Base-by-base conservation (phyloP, 192 early-diverging fungal genomes). In the Backusella mclennaniae region DNA sequence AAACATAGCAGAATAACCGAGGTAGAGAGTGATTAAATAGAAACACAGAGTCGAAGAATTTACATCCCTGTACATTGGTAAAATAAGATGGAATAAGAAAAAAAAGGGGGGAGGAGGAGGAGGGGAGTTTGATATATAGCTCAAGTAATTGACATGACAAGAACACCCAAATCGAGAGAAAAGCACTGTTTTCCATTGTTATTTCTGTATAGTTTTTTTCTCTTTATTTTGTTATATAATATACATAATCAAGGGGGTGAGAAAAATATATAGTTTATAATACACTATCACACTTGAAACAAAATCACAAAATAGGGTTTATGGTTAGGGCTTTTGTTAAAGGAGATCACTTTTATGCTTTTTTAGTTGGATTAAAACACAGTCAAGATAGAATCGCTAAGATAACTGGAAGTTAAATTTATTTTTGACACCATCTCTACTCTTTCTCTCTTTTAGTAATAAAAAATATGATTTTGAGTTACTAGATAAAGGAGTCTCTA, bases 101-200 rank as follows among this genome's bases (percentile, higher is more conserved):
- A 14, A 12, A 63, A 29, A 59, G 23, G 7, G 52, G n/a, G n/a
- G 52, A 21, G 52, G 19, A 26, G 26, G 26, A 26, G 1, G 4
- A 52, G 11, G 23, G 17, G 6, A 21, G 21, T 59, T 69, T 69
- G 35, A 12, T 12, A 39, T 39, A 39, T 39, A 39, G 38, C 38
- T 8, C 38, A 69, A 69, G n/a, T 38, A 35, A 69, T 69, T 38
- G 35, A 69, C 67, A 69, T 69, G 36, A 41, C 36, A 23, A 69
- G 9, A 9, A 17, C 35, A 14, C 23, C n/a, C 21, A 38, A 38
- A 38, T 35, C 7, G n/a, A 38, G 35, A 38, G 35, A 41, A 67
- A 5, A 26, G 41, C 21, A 14, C 6, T 67, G 35, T 23, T 21
- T 23, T 12, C n/a, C 21, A 9, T 69, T 38, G 33, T 9, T 68